phyloP scores from a whole-genome alignment of 805 yeast genomes.

The Hanseniaspora vineae region DNA sequence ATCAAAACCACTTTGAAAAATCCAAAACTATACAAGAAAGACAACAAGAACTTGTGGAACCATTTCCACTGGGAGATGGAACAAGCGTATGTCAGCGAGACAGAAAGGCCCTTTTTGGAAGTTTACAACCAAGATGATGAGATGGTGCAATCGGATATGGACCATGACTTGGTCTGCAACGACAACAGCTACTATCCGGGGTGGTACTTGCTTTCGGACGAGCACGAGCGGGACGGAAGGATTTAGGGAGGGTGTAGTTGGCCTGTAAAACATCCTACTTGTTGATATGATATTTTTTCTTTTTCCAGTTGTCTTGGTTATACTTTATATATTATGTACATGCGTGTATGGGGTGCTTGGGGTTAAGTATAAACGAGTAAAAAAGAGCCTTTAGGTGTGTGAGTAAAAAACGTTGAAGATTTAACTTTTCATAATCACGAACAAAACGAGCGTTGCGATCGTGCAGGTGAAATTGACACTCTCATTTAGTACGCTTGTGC shows the following conservation, averaged over 20 bases:
- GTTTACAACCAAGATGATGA: conserved; percentile 1
- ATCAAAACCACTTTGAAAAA: conserved; percentile 56
- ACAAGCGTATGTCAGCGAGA: background rate
- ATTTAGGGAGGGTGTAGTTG: no score
- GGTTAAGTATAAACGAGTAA: no score
- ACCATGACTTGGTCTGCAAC: background rate
- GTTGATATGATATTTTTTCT: no score
- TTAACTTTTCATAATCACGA: background rate
- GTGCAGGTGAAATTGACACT: no score
- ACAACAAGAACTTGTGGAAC: conserved; percentile 2
- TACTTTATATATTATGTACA: background rate
- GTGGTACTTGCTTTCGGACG: conserved; percentile 21
- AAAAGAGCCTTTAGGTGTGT: no score
- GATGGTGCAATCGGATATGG: background rate
- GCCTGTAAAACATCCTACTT: no score
- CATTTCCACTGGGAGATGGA: conserved; percentile 16
- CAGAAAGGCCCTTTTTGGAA: conserved; percentile 5
- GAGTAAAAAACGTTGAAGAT: no score
- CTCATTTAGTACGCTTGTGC: no score
- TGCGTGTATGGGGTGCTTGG: no score
- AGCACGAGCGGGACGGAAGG: conserved; percentile 23
- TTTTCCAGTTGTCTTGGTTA: background rate
- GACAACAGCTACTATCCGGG: conserved; percentile 17
- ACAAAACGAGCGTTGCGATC: background rate
- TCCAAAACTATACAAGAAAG: conserved; percentile 34